Conservation (phyloP, 2,329 filamentous ascomycete species). For the Trichoderma koningii region DNA sequence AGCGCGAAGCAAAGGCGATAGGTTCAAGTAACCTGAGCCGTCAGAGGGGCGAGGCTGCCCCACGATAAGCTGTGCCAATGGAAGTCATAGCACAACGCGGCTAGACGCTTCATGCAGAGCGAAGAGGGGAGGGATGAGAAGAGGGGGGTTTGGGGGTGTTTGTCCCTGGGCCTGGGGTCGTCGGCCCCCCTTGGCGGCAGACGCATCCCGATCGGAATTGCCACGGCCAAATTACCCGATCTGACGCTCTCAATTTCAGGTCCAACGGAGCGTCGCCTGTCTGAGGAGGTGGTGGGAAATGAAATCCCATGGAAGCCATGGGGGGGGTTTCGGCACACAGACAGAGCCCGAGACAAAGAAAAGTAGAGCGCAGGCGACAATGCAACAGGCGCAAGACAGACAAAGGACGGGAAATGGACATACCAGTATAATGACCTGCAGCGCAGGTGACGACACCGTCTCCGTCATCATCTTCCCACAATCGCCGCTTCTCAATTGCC, state of each 20-base stretch:
- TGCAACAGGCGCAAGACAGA: not conserved
- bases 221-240: slow-evolving; percentile 27
- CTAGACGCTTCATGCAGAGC: slow-evolving; percentile 24
- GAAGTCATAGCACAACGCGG: slow-evolving; percentile 14
- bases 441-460: slow-evolving; percentile 48
- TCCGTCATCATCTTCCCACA: slow-evolving; percentile 29
- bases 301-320: not conserved
- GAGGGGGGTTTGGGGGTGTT: slow-evolving; percentile 11
- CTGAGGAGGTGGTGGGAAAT: slow-evolving; percentile 5
- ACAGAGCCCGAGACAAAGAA: not conserved
- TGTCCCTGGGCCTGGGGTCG: slow-evolving; percentile 23
- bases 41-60: slow-evolving; percentile 19
- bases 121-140: not conserved
- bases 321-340: not conserved
- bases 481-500: not conserved
- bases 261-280: slow-evolving; percentile 10
- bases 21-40: slow-evolving; percentile 3
- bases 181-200: slow-evolving; percentile 24
- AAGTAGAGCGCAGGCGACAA: not conserved
- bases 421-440: slow-evolving; percentile 77
- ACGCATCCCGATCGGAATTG: slow-evolving; percentile 26
- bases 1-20: not conserved
- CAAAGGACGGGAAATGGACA: slow-evolving; percentile 40
- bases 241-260: slow-evolving; percentile 19
- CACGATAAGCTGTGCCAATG: slow-evolving; percentile 20